phyloP scores from a whole-genome alignment of 768 basidiomycete species.

The Kwoniella botswanensis region DNA sequence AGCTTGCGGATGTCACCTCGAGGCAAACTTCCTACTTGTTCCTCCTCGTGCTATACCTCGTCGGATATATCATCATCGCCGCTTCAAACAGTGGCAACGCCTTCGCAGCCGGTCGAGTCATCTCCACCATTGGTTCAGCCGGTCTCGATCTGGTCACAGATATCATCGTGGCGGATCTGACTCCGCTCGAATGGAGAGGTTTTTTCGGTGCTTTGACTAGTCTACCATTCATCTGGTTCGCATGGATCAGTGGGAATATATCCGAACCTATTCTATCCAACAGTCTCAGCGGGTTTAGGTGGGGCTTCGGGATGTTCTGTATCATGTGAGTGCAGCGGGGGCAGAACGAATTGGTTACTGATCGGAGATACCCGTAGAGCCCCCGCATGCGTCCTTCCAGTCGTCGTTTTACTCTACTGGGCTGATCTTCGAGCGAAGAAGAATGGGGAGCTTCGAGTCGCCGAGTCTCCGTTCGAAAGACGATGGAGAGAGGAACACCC shows the following conservation, averaged over 20 bases:
- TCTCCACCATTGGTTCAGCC: too few relatives aligned
- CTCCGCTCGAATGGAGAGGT: conserved; percentile 49
- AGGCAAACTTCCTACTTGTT: conserved; percentile 43
- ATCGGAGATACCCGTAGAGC: too few relatives aligned
- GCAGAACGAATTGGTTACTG: too few relatives aligned
- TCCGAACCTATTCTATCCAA: conserved; percentile 17
- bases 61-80: conserved; percentile 47
- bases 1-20: conserved; percentile 47
- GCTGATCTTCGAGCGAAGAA: too few relatives aligned
- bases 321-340: conserved; percentile 29
- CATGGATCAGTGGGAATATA: conserved; percentile 35
- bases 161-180: conserved; percentile 46
- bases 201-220: conserved; percentile 34
- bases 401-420: too few relatives aligned
- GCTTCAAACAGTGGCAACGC: conserved; percentile 38
- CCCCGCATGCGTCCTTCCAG: too few relatives aligned
- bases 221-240: conserved; percentile 39
- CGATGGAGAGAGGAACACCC: too few relatives aligned
- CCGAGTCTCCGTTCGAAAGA: too few relatives aligned
- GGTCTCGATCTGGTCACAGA: conserved; percentile 41
- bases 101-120: conserved; percentile 33
- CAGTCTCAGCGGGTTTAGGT: conserved; percentile 30
- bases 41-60: conserved; percentile 43
- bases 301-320: conserved; percentile 47
- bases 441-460: too few relatives aligned